Evolutionary conservation across 208 protist genomes (phyloP), one percentile per base, ranked within the genome.

Genomic region (Sergeia podlipaevii): DNA sequence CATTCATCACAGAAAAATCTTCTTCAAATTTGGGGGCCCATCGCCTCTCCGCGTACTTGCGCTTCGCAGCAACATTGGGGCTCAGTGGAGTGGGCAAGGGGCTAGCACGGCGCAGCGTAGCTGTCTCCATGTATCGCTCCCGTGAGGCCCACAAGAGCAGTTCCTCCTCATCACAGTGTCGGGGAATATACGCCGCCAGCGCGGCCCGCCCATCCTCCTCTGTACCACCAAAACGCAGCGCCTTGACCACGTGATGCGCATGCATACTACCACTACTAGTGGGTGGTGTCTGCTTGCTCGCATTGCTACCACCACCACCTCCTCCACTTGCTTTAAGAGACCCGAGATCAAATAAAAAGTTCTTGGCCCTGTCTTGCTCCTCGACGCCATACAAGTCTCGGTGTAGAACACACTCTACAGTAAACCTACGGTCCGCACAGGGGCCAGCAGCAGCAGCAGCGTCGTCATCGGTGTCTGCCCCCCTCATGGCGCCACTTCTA

Each of bases 1-100:
- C 38, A 23, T 43, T 50, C 30, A 23, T 43, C 5, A 86, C 64
- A 5, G 69, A 66, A 44, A 73, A 79, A 18, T 46, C 61, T 5
- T 86, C 74, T 3, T 21, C 37, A 56, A 75, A 86, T 27, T 65
- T 65, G 17, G 70, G 65, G 11, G 49, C 21, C 78, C 74, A 81
- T 13, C 13, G 11, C 24, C 63, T 74, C 24, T 38, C 26, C 10
- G 50, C 13, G 51, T 73, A 81, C 52, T 78, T 86, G 21, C 70
- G 67, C 37, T 61, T 64, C 37, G 56, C 17, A 1, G 60, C 42
- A 15, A 45, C 28, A 50, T 70, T 75, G 29, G 63, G 65, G 52
- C 49, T 73, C 2, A 34, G 44, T n/a, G 20, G 23, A 6, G 42
- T 62, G 13, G 29, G 58, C 17, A 76, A 52, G 20, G 42, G 45